A percentile compares a stretch with the other conserved stretches of the same genome.
Evolutionary conservation across 257 asterid species (phyloP).

Genomic region (Solanum megistacrolobum): DNA sequence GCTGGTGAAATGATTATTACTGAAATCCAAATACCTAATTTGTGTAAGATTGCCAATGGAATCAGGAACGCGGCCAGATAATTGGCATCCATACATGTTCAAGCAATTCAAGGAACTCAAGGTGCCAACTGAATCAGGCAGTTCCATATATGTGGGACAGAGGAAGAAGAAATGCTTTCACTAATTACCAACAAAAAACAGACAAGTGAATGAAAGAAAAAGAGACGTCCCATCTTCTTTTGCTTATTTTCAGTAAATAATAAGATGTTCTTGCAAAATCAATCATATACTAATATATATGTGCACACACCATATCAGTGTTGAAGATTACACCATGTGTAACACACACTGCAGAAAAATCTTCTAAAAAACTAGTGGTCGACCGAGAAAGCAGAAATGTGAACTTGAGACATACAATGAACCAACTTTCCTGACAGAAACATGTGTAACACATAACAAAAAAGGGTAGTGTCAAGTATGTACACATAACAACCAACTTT

Average conservation of each 20-base stretch:
- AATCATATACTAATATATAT: neutral
- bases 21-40: neutral
- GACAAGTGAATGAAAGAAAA: neutral
- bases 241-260: neutral
- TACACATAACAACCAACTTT: too few species aligned
- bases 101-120: too few species aligned
- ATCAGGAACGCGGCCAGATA: neutral
- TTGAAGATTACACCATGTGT: too few species aligned
- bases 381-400: too few species aligned
- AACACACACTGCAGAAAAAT: too few species aligned
- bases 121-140: neutral
- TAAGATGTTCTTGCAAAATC: neutral
- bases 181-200: neutral
- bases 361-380: too few species aligned
- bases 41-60: neutral
- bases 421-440: too few species aligned
- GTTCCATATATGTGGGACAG: neutral
- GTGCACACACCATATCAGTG: too few species aligned
- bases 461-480: too few species aligned
- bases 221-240: neutral
- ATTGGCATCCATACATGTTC: rapidly evolving
- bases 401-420: too few species aligned
- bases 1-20: neutral
- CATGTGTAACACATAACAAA: too few species aligned
- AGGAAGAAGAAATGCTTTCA: neutral